These are phyloP conservation scores for Fistulinella cinereoalba DNA, from an alignment of 1,284 basidiomycete species.

Conservation along the genomic window DNA sequence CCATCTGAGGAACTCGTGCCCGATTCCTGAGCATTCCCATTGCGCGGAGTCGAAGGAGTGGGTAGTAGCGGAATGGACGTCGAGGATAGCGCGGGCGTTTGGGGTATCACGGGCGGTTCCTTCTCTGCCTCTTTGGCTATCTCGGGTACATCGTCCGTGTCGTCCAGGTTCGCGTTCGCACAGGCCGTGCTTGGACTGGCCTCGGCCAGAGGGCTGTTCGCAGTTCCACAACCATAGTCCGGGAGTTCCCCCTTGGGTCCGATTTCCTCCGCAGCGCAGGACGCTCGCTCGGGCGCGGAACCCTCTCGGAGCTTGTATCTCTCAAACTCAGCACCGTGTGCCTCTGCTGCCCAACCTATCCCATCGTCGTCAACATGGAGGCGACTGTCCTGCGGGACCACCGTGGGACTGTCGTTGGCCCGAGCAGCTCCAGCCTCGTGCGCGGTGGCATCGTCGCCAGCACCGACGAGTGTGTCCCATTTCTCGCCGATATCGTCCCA, in stretches of 20 bases:
- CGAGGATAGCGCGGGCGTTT: not conserved
- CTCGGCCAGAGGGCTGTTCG: constrained; percentile 2
- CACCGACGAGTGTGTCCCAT: constrained; percentile 47
- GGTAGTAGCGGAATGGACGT: constrained; percentile 28
- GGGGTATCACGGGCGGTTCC: constrained; percentile 5
- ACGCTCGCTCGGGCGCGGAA: constrained; percentile 14
- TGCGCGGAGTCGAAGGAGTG: constrained; percentile 22
- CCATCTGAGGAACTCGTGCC: constrained; percentile 50
- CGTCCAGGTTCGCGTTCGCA: not conserved
- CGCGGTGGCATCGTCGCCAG: constrained; percentile 22
- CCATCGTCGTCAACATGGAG: constrained; percentile 35
- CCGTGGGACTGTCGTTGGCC: not conserved
- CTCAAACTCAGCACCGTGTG: constrained; percentile 36
- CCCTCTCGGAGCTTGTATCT: constrained; percentile 22
- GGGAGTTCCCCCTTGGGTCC: constrained; percentile 38
- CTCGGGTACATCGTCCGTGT: constrained; percentile 1
- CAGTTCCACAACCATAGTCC: constrained; percentile 23
- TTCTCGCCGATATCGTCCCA: constrained; percentile 52
- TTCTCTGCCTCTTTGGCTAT: constrained; percentile 10
- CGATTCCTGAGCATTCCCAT: constrained; percentile 27
- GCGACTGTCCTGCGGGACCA: constrained; percentile 6
- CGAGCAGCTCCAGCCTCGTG: constrained; percentile 11
- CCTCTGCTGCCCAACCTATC: constrained; percentile 50
- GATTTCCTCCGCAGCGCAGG: constrained; percentile 30
- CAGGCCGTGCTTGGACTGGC: not conserved